phyloP scores from a whole-genome alignment of 495 filamentous ascomycete species.

The Lasiosphaeria miniovina region DNA sequence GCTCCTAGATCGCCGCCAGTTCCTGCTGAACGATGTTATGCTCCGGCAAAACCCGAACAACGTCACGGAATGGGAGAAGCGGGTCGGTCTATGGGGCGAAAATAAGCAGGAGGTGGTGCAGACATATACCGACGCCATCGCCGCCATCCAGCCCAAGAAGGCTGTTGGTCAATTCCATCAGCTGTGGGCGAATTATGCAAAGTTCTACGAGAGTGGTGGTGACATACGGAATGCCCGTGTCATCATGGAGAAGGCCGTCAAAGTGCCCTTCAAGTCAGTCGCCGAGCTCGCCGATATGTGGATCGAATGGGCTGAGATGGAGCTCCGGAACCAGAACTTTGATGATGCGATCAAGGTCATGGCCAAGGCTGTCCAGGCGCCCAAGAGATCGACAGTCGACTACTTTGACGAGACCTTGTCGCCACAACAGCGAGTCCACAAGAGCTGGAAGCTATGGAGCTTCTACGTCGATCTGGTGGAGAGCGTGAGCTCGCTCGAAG shows the following conservation, averaged over 20 bases:
- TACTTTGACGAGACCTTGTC: slow-evolving; percentile 96
- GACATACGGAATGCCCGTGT: slow-evolving; percentile 82
- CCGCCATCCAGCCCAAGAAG: slow-evolving; percentile 89
- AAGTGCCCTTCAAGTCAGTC: slow-evolving; percentile 93
- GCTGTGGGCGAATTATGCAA: slow-evolving; percentile 96
- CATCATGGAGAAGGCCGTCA: slow-evolving; percentile 97
- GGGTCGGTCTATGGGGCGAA: slow-evolving; percentile 90
- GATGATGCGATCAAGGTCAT: slow-evolving; percentile 92
- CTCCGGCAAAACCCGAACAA: slow-evolving; percentile 96
- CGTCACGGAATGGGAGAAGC: slow-evolving; percentile 95
- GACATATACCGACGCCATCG: slow-evolving; percentile 93
- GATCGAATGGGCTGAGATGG: slow-evolving; percentile 99
- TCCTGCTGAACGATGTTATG: slow-evolving; percentile 94
- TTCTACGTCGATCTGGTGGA: slow-evolving; percentile 99
- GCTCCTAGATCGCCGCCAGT: slow-evolving; percentile 94
- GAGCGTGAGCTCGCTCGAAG: slow-evolving; percentile 84
- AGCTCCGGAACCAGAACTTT: slow-evolving; percentile 92
- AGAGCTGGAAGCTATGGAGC: slow-evolving; percentile 99
- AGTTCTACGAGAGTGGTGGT: slow-evolving; percentile 89
- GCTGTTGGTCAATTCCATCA: slow-evolving; percentile 92
- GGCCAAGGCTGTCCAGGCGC: slow-evolving; percentile 93
- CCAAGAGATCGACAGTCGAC: slow-evolving; percentile 91
- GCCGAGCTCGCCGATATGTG: slow-evolving; percentile 95
- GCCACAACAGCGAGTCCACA: slow-evolving; percentile 95
- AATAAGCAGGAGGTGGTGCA: slow-evolving; percentile 89